Conservation (phyloP, 2,329 filamentous ascomycete species). For the Aspergillus versicolor region DNA sequence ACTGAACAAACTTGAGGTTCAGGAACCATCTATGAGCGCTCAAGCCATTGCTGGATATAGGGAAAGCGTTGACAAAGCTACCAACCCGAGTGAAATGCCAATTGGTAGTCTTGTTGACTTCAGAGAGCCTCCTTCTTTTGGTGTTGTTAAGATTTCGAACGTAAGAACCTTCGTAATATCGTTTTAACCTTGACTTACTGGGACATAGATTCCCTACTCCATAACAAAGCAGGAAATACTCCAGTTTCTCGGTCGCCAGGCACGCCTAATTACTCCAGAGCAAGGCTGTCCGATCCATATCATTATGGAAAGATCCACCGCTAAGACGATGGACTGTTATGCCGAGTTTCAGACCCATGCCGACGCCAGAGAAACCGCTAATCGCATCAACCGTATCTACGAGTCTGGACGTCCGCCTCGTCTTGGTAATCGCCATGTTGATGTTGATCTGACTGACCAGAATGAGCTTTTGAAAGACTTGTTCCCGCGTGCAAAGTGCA, state of each 20-base stretch:
- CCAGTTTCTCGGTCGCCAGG: slow-evolving; percentile 47
- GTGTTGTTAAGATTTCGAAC: slow-evolving; percentile 38
- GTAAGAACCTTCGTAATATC: slow-evolving; percentile 24
- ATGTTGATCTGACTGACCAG: slow-evolving; percentile 48
- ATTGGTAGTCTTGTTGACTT: slow-evolving; percentile 27
- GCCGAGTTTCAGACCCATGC: slow-evolving; percentile 43
- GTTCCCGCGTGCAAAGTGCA: slow-evolving; percentile 53
- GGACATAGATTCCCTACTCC: slow-evolving; percentile 49
- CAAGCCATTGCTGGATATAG: neutral
- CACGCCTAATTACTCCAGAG: slow-evolving; percentile 36
- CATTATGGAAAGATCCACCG: slow-evolving; percentile 58
- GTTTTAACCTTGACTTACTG: slow-evolving; percentile 2
- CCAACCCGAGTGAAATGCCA: slow-evolving; percentile 25
- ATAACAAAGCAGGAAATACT: slow-evolving; percentile 50
- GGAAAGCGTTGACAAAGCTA: slow-evolving; percentile 15
- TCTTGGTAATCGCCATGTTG: slow-evolving; percentile 49
- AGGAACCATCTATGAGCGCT: neutral
- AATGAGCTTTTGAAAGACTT: slow-evolving; percentile 51
- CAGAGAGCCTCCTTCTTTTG: slow-evolving; percentile 21
- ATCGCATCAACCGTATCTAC: slow-evolving; percentile 36
- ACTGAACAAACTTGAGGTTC: slow-evolving; percentile 1
- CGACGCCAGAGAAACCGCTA: slow-evolving; percentile 41
- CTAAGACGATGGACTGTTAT: slow-evolving; percentile 56
- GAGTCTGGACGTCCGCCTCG: slow-evolving; percentile 40
- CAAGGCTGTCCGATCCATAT: slow-evolving; percentile 53